Percentiles rank a stretch among this genome's conserved stretches.
phyloP scores from a whole-genome alignment of 768 basidiomycete genomes.

The Lactifluus pinguis region DNA sequence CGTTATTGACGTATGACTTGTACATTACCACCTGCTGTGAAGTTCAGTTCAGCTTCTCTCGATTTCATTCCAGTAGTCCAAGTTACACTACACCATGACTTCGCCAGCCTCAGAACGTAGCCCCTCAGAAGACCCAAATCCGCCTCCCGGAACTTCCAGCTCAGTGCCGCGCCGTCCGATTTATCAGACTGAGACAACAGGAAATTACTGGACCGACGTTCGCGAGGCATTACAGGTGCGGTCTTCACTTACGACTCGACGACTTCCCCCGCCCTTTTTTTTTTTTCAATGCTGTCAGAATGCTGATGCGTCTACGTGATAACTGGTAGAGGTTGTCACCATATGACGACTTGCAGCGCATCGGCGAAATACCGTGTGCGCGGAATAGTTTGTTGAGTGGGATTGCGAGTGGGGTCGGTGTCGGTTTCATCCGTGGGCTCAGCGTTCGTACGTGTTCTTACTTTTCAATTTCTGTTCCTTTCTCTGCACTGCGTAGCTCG shows the following conservation, averaged over 20 bases:
- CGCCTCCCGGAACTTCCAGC: not conserved
- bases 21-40: too few species aligned
- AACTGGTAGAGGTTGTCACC: conserved; percentile 35
- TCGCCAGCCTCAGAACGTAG: not conserved
- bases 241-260: not conserved
- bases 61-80: not conserved
- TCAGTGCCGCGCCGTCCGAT: conserved; percentile 8
- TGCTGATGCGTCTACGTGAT: conserved; percentile 17
- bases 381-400: conserved; percentile 67
- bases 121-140: conserved; percentile 15
- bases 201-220: conserved; percentile 27
- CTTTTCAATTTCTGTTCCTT: not conserved
- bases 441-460: conserved; percentile 42
- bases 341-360: conserved; percentile 45
- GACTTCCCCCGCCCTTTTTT: not conserved
- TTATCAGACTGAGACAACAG: conserved; percentile 29
- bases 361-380: conserved; percentile 69
- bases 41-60: not conserved
- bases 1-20: too few species aligned
- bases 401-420: conserved; percentile 70
- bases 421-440: conserved; percentile 66
- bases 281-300: not conserved
- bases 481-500: not conserved
- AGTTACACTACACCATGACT: conserved; percentile 8
- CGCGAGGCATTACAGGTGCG: conserved; percentile 30